Evolutionary conservation across 2,329 filamentous ascomycete genomes (phyloP), one percentile per base, ranked within the genome.

Genomic region (Onygenales sp.): DNA sequence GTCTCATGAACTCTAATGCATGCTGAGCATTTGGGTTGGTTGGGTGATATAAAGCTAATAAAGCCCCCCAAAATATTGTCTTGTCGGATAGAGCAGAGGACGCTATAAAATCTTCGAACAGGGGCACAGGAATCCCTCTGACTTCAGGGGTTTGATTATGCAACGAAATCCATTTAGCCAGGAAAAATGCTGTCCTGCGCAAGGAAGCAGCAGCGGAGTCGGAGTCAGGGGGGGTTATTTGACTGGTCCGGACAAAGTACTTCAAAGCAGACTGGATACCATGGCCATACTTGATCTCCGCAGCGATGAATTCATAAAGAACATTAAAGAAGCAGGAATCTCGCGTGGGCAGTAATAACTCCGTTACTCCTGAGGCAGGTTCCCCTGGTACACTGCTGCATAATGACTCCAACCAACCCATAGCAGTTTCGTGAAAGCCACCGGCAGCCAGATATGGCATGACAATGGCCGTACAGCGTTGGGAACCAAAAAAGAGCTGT

Each of bases 391-490:
- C 59, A 13, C 55, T 58, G 32, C 62, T 60, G 44, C 60, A 45
- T n/a, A 68, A 51, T 58, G 67, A 62, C 43, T 58, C 59, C 41
- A 72, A 55, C 69, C 72, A 73, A n/a, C 56, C 46, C 46, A 68
- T 61, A 38, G 69, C 58, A 7, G 63, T 65, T 9, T 60, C 55
- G 21, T 70, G 66, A 39, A 69, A 58, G 6, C 64, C 64, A 52
- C 72, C 70, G 2, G 65, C 66, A 39, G 67, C 64, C 63, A 75
- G 66, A 43, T 73, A 74, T 17, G 70, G 70, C 53, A 69, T 52
- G 32, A 70, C 55, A 2, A 61, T 54, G n/a, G 54, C 43, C 11
- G 64, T 63, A 6, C 62, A 56, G 1, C 44, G 50, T 8, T 55
- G 54, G n/a, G 62, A 63, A n/a, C 55, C 60, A 39, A 74, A 63